Evolutionary conservation across 306 rosid genomes (phyloP).

Genomic region (Ochetophila trinervis): DNA sequence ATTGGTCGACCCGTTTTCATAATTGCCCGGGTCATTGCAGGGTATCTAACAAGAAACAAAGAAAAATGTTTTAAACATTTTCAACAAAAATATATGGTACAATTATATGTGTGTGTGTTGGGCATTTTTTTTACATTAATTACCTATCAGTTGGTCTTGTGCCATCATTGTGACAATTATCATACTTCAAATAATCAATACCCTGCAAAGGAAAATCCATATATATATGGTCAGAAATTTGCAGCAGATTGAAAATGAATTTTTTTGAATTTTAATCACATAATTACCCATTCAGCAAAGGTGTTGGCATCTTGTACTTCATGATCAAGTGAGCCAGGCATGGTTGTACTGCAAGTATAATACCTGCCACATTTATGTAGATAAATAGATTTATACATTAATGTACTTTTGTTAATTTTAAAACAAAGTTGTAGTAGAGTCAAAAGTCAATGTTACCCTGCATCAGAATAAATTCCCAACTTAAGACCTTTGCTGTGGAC

Average conservation of each 20-base stretch:
- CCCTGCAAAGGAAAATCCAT: constrained; percentile 48
- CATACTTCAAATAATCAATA: constrained; percentile 96
- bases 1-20: constrained; percentile 82
- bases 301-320: constrained; percentile 89
- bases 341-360: constrained; percentile 77
- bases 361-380: constrained; percentile 39
- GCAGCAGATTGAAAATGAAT: background rate
- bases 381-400: too few species aligned
- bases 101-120: background rate
- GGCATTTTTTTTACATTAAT: background rate
- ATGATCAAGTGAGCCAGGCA: constrained; percentile 94
- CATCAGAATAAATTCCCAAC: constrained; percentile 95
- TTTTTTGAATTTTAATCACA: background rate
- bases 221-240: background rate
- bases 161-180: constrained; percentile 71
- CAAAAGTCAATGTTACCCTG: constrained; percentile 54
- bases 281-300: constrained; percentile 96
- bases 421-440: background rate
- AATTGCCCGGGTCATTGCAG: constrained; percentile 82
- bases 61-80: background rate
- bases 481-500: constrained; percentile 92
- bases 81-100: background rate
- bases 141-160: constrained; percentile 79
- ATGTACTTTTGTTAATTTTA: background rate
- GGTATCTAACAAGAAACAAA: constrained; percentile 52